Evolutionary conservation across 805 yeast species (phyloP), one percentile per base, ranked within the genome.

Genomic region (Ogataea zsoltii): DNA sequence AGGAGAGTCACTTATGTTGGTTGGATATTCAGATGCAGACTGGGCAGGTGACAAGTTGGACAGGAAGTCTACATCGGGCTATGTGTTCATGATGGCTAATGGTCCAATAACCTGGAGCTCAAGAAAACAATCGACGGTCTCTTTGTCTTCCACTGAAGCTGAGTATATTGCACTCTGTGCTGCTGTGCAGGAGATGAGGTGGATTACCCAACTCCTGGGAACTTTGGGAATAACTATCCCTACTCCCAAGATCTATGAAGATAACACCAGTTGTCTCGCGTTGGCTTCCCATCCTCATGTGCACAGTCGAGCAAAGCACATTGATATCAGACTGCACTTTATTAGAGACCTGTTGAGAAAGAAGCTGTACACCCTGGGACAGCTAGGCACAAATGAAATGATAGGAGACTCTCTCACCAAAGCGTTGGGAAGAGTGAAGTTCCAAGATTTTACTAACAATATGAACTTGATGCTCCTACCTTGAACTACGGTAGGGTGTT

Each of bases 51-150:
- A 33, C 14, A 34, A 35, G 16, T 13, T 10, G 3, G 53, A 49
- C 28, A 36, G 44, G 21, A 32, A 46, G 23, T 48, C 48, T 12
- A 48, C 54, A 1, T 42, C 47, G 16, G 49, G 48, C 6, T 48
- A 44, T 31, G 25, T 48, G 18, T 41, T 48, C 15, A 38, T 15
- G 41, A 35, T 42, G 16, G 38, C 44, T 1, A 29, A 33, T 26
- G 50, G 36, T 31, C 52, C 53, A 3, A 41, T 56, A n/a, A 41
- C 53, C n/a, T 56, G 55, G 58, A 47, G 45, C 29, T 34, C 47
- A 10, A 51, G 42, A 48, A 53, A 48, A 38, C 57, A 51, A 11
- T 13, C 7, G n/a, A 33, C 31, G n/a, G 44, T 50, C 17, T 55
- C 58, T 0, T 13, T 39, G 4, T 48, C 51, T 1, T 33, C 53